phyloP scores from a whole-genome alignment of 345 rosid species.

The Aquilaria yunnanensis region DNA sequence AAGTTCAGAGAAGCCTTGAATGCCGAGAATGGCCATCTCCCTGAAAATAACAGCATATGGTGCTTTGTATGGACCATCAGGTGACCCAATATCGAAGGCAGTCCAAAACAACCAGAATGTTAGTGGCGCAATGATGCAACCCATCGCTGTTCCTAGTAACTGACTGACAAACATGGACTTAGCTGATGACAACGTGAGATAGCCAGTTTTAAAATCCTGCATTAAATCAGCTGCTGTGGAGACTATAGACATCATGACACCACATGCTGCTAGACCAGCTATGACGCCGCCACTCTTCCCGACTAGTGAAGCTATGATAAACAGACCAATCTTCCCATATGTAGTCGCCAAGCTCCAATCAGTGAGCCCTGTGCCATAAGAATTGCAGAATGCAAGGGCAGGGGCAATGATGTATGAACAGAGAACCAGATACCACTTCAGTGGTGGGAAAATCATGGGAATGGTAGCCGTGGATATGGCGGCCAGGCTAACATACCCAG shows the following conservation, averaged over 20 bases:
- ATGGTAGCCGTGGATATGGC: slow-evolving; percentile 74
- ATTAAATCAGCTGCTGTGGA: slow-evolving; percentile 94
- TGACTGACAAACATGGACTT: slow-evolving; percentile 93
- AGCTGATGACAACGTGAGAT: slow-evolving; percentile 83
- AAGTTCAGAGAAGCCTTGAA: slow-evolving; percentile 71
- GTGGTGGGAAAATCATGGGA: slow-evolving; percentile 73
- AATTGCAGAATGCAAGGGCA: slow-evolving; percentile 87
- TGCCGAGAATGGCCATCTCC: slow-evolving; percentile 84
- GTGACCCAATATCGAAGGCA: slow-evolving; percentile 81
- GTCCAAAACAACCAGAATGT: slow-evolving; percentile 90
- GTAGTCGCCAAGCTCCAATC: slow-evolving; percentile 81
- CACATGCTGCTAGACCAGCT: slow-evolving; percentile 86
- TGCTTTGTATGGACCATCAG: slow-evolving; percentile 83
- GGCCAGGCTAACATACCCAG: slow-evolving; percentile 87
- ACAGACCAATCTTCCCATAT: slow-evolving; percentile 91
- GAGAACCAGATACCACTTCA: slow-evolving; percentile 83
- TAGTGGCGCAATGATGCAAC: slow-evolving; percentile 82
- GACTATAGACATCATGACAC: slow-evolving; percentile 90
- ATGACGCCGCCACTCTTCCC: slow-evolving; percentile 81
- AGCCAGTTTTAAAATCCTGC: slow-evolving; percentile 95
- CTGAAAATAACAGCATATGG: slow-evolving; percentile 83
- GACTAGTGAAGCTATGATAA: slow-evolving; percentile 73
- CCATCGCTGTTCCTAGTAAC: slow-evolving; percentile 79
- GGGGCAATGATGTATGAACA: slow-evolving; percentile 82
- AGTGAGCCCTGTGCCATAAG: slow-evolving; percentile 83